These are phyloP conservation scores for Sporothrix phasma DNA, from an alignment of 2,329 filamentous ascomycete genomes.

Conservation along the genomic window DNA sequence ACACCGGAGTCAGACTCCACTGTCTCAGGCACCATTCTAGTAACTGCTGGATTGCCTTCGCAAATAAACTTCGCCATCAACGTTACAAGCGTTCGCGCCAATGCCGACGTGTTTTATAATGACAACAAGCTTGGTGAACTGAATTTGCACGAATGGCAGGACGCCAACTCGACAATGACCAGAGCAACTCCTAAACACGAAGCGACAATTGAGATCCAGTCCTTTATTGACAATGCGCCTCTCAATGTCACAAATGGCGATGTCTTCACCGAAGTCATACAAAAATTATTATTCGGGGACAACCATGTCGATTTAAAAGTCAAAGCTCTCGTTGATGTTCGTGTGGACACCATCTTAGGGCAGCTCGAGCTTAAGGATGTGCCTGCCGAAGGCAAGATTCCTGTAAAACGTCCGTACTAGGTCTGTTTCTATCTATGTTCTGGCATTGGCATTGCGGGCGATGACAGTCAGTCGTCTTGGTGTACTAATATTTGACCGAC, in stretches of 20 bases:
- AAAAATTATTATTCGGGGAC: constrained; percentile 65
- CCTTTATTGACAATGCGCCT: constrained; percentile 67
- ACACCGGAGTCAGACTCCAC: constrained; percentile 64
- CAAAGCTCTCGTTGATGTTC: constrained; percentile 70
- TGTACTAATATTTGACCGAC: constrained; percentile 11
- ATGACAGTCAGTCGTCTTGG: background rate
- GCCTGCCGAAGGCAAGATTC: constrained; percentile 75
- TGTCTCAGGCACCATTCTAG: constrained; percentile 74
- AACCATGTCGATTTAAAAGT: constrained; percentile 62
- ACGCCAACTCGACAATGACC: constrained; percentile 67
- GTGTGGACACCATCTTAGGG: constrained; percentile 72
- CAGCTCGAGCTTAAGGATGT: constrained; percentile 72
- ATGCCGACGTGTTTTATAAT: constrained; percentile 72
- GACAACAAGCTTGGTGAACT: constrained; percentile 70
- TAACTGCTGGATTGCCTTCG: constrained; percentile 66
- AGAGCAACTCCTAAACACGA: constrained; percentile 46
- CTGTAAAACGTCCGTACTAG: constrained; percentile 77
- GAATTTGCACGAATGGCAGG: constrained; percentile 71
- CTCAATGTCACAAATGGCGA: constrained; percentile 72
- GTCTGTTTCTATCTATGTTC: constrained; percentile 35
- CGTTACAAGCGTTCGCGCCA: constrained; percentile 65
- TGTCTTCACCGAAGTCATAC: constrained; percentile 71
- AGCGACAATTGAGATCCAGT: constrained; percentile 61
- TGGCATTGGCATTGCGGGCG: background rate
- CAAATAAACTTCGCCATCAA: constrained; percentile 81